A percentile compares a stretch with the other conserved stretches of the same genome.
Conservation (phyloP, 257 asterid genomes). For the Coffea eugenioides region DNA sequence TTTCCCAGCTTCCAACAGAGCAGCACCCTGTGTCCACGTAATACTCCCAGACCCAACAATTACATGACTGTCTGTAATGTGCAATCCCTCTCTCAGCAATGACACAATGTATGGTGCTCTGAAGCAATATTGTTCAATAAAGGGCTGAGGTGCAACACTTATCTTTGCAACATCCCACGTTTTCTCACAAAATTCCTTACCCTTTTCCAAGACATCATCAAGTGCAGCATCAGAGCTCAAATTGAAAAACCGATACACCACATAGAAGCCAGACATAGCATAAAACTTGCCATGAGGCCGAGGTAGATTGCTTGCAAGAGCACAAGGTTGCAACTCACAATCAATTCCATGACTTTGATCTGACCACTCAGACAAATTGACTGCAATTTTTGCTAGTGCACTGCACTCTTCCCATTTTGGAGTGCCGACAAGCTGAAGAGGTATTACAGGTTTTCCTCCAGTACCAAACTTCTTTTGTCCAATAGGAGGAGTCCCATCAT, state of each 20-base stretch:
- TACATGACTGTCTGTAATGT: slow-evolving; percentile 67
- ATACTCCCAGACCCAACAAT: slow-evolving; percentile 87
- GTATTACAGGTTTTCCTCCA: slow-evolving; percentile 51
- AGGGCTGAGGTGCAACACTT: slow-evolving; percentile 91
- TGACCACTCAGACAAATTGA: slow-evolving; percentile 86
- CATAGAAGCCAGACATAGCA: slow-evolving; percentile 93
- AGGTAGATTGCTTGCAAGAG: slow-evolving; percentile 65
- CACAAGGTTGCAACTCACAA: slow-evolving; percentile 87
- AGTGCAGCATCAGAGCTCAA: slow-evolving; percentile 62
- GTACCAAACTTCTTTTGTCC: slow-evolving; percentile 40
- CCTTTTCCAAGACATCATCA: slow-evolving; percentile 73
- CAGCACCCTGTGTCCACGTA: slow-evolving; percentile 98
- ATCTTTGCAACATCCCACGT: slow-evolving; percentile 72
- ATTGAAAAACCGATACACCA: slow-evolving; percentile 74
- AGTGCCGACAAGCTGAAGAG: slow-evolving; percentile 63
- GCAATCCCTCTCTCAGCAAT: slow-evolving; percentile 91
- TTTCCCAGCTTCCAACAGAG: slow-evolving; percentile 90
- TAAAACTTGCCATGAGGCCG: slow-evolving; percentile 84
- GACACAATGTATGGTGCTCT: slow-evolving; percentile 82
- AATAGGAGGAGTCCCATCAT: slow-evolving; percentile 49
- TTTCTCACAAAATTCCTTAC: slow-evolving; percentile 70
- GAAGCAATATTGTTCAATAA: slow-evolving; percentile 94
- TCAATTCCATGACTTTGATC: slow-evolving; percentile 53
- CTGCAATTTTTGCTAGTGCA: slow-evolving; percentile 68
- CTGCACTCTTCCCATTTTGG: slow-evolving; percentile 93